Conservation (phyloP, 176 grass and related monocot species). For the Bolboschoenus planiculmis region DNA sequence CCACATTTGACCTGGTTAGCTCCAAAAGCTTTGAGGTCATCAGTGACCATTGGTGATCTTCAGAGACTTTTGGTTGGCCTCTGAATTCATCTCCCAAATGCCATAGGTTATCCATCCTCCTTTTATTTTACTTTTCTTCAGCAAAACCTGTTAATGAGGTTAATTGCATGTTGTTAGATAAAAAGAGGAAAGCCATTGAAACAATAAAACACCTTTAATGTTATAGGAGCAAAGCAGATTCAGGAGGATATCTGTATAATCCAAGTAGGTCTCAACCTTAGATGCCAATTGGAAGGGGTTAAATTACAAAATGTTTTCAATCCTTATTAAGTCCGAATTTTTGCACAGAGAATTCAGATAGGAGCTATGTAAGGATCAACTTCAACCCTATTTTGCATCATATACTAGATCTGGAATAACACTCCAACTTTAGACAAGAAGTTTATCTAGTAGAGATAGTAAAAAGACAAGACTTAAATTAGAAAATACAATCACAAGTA, state of each 20-base stretch:
- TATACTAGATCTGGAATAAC: background rate
- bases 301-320: background rate
- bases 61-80: slow-evolving; percentile 67
- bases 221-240: background rate
- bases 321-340: background rate
- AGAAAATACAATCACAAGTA: background rate
- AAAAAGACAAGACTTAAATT: background rate
- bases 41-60: slow-evolving; percentile 92
- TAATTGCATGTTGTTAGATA: background rate
- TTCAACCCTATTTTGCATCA: background rate
- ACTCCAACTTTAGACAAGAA: background rate
- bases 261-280: background rate
- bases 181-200: background rate
- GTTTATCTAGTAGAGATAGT: background rate
- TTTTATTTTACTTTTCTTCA: background rate
- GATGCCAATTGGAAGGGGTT: background rate
- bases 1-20: slow-evolving; percentile 60
- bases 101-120: slow-evolving; percentile 83
- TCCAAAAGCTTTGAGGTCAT: slow-evolving; percentile 95
- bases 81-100: slow-evolving; percentile 87
- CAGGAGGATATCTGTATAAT: background rate
- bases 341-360: background rate
- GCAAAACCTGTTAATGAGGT: background rate
- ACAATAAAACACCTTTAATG: background rate
- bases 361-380: background rate